Evolutionary conservation across 225 moss, liverwort and hornwort genomes (phyloP).

Genomic region (Pseudoscleropodium purum): DNA sequence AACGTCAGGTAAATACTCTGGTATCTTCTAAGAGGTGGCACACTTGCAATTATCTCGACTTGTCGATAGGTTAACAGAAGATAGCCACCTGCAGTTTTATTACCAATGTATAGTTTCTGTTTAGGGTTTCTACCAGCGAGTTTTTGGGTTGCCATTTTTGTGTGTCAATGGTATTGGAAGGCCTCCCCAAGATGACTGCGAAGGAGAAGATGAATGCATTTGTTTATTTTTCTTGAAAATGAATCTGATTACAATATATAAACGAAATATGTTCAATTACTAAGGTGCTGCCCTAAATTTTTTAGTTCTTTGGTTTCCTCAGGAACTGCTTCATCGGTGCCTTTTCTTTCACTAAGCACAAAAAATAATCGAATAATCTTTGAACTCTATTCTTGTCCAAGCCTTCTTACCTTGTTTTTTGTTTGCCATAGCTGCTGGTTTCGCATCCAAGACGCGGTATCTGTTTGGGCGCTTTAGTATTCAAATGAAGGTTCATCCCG

Average conservation of each 20-base stretch:
- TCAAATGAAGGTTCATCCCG: constrained; percentile 49
- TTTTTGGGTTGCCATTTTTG: not conserved
- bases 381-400: not conserved
- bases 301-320: not conserved
- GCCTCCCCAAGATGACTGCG: not conserved
- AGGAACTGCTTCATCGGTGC: not conserved
- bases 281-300: not conserved
- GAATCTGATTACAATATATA: not conserved
- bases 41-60: not conserved
- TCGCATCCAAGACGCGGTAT: constrained; percentile 51
- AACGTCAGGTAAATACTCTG: constrained; percentile 11
- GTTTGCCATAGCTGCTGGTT: constrained; percentile 31
- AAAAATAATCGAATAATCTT: too few relatives aligned
- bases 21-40: not conserved
- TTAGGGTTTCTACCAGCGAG: not conserved
- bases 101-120: not conserved
- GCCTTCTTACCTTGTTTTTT: not conserved
- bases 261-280: not conserved
- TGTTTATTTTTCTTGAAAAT: not conserved
- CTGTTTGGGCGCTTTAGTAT: constrained; percentile 43
- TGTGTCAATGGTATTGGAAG: not conserved
- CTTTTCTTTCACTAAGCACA: not conserved
- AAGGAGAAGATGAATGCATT: not conserved
- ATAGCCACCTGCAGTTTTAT: not conserved
- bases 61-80: not conserved